phyloP scores from a whole-genome alignment of 1,139 yeast species.

The Saccharomycopsis phalli region DNA sequence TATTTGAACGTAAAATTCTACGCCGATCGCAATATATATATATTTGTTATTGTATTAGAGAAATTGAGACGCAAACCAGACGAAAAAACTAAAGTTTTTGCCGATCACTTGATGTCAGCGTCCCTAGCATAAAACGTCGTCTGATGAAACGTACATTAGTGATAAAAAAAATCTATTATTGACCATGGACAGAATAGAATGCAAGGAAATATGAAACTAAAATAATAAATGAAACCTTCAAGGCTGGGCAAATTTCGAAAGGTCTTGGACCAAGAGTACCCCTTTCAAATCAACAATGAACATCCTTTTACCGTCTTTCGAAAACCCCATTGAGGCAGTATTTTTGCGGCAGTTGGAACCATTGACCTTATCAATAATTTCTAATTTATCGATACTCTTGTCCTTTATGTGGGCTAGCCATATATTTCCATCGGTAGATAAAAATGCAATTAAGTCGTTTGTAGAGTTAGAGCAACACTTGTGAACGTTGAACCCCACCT shows the following conservation, averaged over 20 bases:
- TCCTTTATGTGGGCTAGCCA: conserved; percentile 32
- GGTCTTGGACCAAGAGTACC: conserved; percentile 66
- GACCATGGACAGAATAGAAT: too few relatives aligned
- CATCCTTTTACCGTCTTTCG: conserved; percentile 72
- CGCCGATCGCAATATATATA: too few relatives aligned
- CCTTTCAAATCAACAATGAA: conserved; percentile 78
- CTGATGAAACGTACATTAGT: too few relatives aligned
- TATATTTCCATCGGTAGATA: conserved; percentile 70
- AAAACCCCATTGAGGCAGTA: conserved; percentile 66
- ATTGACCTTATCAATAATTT: conserved; percentile 68
- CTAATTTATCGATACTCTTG: conserved; percentile 41
- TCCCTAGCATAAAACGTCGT: too few relatives aligned
- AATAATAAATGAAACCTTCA: too few relatives aligned
- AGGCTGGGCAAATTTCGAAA: conserved; percentile 28
- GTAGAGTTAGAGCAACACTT: conserved; percentile 73
- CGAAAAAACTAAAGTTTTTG: too few relatives aligned
- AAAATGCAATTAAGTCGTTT: conserved; percentile 73
- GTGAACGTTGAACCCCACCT: conserved; percentile 73
- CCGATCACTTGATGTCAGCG: too few relatives aligned
- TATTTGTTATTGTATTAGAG: too few relatives aligned
- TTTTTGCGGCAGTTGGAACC: conserved; percentile 59
- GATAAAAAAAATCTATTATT: too few relatives aligned
- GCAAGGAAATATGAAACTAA: too few relatives aligned
- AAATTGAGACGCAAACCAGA: too few relatives aligned
- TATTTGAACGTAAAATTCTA: too few relatives aligned